Base-by-base conservation (phyloP, 495 filamentous ascomycete genomes). In the Opeltia flavorubescens region DNA sequence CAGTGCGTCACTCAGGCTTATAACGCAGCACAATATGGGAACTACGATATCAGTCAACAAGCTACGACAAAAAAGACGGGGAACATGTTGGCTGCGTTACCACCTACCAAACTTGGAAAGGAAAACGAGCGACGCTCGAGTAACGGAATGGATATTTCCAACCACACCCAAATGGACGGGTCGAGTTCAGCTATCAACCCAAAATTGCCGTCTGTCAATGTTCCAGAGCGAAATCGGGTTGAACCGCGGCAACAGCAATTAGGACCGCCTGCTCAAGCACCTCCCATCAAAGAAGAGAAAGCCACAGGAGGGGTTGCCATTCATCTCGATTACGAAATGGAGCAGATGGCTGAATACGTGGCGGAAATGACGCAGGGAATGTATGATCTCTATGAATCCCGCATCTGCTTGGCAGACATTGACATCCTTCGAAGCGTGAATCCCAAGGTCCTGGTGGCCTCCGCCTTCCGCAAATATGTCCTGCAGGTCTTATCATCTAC, bases 301-400 rank as follows among this genome's bases (percentile, higher is more conserved):
- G 56, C 71, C 4, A 70, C 75, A 63, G 91, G 91, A 67, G 91
- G 91, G 55, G 93, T 99, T 31, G 89, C 91, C 56, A 85, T 86
- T 46, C 82, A 93, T 63, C 76, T 99, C 62, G 93, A 99, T 69
- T 99, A 99, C 64, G 91, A 96, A 62, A 91, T 96, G 79, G 88
- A 95, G 53, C 73, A 86, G 62, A 99, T 96, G 88, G 84, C 88
- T 46, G 89, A 95, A 59, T 99, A 94, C 67, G 91, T 99, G 59
- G 80, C 87, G 44, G 84, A 95, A 58, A 93, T 89, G 79, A 79
- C 91, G 44, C 78, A 84, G 64, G 70, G 76, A 74, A 76, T 87
- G 78, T 84, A 80, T 76, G 77, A 68, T 61, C 68, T 74, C 63
- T 74, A 71, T 65, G 62, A 59, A 58, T 72, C 74, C 66, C 66